phyloP scores from a whole-genome alignment of 208 protist species.

The Lotmaria passim region DNA sequence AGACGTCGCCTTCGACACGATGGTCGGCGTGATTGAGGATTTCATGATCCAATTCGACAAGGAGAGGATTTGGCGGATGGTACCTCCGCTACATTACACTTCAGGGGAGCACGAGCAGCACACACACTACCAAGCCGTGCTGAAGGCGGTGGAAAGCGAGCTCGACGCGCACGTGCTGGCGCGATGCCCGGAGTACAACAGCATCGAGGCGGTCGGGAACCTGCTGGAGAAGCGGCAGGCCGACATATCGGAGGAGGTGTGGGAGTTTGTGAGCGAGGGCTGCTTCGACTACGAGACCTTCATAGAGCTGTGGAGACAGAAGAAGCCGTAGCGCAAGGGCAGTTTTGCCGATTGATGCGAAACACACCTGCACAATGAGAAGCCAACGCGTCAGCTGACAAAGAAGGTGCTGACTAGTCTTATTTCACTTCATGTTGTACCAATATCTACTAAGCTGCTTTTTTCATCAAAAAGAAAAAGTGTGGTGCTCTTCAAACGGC shows the following conservation, averaged over 20 bases:
- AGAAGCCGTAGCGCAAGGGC: conserved; percentile 29
- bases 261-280: conserved; percentile 81
- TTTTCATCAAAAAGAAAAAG: too few species aligned
- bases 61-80: conserved; percentile 33
- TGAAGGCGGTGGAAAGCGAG: conserved; percentile 56
- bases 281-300: conserved; percentile 86
- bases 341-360: too few species aligned
- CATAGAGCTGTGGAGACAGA: conserved; percentile 54
- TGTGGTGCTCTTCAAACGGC: too few species aligned
- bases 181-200: conserved; percentile 30
- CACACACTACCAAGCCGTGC: conserved; percentile 52
- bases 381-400: too few species aligned
- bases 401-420: too few species aligned
- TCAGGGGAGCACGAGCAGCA: conserved; percentile 69
- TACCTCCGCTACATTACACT: conserved; percentile 55
- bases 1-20: conserved; percentile 67
- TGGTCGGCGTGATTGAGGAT: conserved; percentile 84
- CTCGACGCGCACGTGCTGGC: conserved; percentile 64
- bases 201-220: conserved; percentile 34
- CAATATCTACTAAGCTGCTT: too few species aligned
- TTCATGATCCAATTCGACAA: conserved; percentile 86
- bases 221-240: conserved; percentile 64
- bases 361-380: too few species aligned
- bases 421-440: too few species aligned
- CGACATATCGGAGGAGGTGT: conserved; percentile 82